These are phyloP conservation scores for Sodiomyces alkalinus DNA, from an alignment of 2,329 filamentous ascomycete genomes.

Conservation along the genomic window DNA sequence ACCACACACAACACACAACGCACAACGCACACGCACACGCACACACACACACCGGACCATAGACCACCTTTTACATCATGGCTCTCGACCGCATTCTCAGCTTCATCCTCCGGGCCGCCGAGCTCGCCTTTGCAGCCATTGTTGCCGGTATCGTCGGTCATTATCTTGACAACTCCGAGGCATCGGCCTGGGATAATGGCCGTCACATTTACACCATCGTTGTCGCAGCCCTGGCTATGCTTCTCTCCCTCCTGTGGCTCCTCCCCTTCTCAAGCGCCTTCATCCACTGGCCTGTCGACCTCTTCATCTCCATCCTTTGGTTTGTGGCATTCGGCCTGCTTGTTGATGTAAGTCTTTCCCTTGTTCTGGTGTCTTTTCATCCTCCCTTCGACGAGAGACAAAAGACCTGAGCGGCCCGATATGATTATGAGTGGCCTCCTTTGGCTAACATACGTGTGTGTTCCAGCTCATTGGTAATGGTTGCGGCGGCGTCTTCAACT, in stretches of 20 bases:
- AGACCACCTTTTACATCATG: constrained; percentile 13
- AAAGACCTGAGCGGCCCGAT: no score
- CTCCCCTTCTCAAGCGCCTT: constrained; percentile 55
- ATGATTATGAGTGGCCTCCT: no score
- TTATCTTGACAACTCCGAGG: constrained; percentile 39
- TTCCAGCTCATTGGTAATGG: constrained; percentile 24
- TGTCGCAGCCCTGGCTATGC: constrained; percentile 51
- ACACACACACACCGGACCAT: no score
- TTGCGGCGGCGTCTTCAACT: constrained; percentile 44
- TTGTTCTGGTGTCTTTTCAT: no score
- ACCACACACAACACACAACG: no score
- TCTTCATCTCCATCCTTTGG: constrained; percentile 55
- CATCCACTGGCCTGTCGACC: constrained; percentile 55
- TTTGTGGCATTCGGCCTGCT: constrained; percentile 54
- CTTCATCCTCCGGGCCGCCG: constrained; percentile 20
- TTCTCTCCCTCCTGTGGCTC: constrained; percentile 57
- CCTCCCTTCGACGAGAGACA: constrained; percentile 2
- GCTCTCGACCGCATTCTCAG: constrained; percentile 24
- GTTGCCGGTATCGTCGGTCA: constrained; percentile 55
- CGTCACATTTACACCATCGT: constrained; percentile 65
- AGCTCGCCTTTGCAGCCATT: constrained; percentile 58
- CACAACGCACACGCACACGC: no score
- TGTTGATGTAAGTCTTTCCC: constrained; percentile 34
- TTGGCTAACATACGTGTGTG: background rate
- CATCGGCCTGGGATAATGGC: constrained; percentile 37